A percentile compares a stretch with the other conserved stretches of the same genome.
Evolutionary conservation across 805 yeast species (phyloP).

Genomic region (Candida koratica): DNA sequence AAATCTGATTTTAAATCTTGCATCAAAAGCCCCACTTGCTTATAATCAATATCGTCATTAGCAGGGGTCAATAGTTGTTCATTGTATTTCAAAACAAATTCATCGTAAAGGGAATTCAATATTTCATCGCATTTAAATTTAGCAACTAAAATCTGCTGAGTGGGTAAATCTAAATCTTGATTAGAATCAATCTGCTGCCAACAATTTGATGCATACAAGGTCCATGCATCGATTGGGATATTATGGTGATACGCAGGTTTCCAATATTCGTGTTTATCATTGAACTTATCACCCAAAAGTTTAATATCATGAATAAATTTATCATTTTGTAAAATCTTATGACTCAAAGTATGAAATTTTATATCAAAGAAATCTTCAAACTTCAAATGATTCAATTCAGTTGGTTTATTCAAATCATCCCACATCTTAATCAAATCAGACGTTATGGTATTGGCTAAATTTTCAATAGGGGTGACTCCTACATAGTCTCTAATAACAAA

Average conservation of each 20-base stretch:
- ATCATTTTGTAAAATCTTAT: constrained; percentile 77
- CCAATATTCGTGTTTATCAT: constrained; percentile 45
- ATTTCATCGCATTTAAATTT: constrained; percentile 93
- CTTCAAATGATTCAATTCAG: constrained; percentile 48
- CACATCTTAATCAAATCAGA: constrained; percentile 76
- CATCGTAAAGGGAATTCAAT: constrained; percentile 36
- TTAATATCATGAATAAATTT: constrained; percentile 60
- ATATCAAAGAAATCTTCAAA: constrained; percentile 81
- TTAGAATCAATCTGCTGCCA: constrained; percentile 94
- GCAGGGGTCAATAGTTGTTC: constrained; percentile 12
- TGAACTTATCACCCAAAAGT: constrained; percentile 60
- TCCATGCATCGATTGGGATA: constrained; percentile 96
- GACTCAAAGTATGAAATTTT: constrained; percentile 76
- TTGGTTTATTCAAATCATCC: constrained; percentile 73
- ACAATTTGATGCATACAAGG: constrained; percentile 80
- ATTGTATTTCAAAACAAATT: constrained; percentile 22
- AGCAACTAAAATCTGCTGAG: constrained; percentile 93
- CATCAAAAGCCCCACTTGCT: constrained; percentile 43
- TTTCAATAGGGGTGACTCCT: constrained; percentile 78
- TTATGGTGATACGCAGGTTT: constrained; percentile 71
- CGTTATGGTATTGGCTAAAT: constrained; percentile 63
- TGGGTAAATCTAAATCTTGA: constrained; percentile 92
- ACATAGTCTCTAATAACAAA: constrained; percentile 92
- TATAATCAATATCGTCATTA: constrained; percentile 36
- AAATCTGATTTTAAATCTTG: constrained; percentile 42